Evolutionary conservation across 192 early-diverging fungal species (phyloP), one percentile per base, ranked within the genome.

Genomic region (Backusella circina): DNA sequence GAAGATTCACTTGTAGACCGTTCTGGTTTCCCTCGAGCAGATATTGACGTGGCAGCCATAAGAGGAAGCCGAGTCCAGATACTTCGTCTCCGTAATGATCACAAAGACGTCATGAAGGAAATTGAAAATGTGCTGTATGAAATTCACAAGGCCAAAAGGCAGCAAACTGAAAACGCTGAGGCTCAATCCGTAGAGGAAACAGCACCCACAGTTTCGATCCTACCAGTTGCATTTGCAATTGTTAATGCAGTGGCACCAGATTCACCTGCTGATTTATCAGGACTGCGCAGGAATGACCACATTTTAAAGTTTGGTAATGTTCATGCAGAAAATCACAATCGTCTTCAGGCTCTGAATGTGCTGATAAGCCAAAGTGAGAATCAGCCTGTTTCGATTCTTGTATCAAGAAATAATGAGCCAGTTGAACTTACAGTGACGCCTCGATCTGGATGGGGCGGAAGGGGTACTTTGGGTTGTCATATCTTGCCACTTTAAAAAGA

Each of bases 211-310:
- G 23, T 35, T 65, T 15, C 23, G 68, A 38, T 32, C 9, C 51
- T n/a, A 18, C 5, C 41, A 12, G 65, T 31, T 16, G 83, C 88
- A 0, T 89, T 89, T 77, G 88, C 88, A 16, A 77, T 81, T 18
- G 84, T 89, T 8, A 87, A 87, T 71, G 83, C 82, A 2, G 82
- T 89, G n/a, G 84, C 88, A 61, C 88, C 88, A 8, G 88, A 86
- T 67, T 89, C 88, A 7, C 85, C 88, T 32, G 86, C 88, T 6
- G 33, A 73, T 33, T 77, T 81, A 69, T 86, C 88, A 5, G 88
- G 88, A 12, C 68, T 89, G 12, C 66, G 80, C 7, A 77, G 82
- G 69, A 73, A 73, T 7, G 88, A 89, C 73, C 67, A 28, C 39
- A 82, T 89, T 28, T 39, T 85, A n/a, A 67, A 38, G 28, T 89